Conservation (phyloP, 129 eudicot species). For the Flaveria brownii region DNA sequence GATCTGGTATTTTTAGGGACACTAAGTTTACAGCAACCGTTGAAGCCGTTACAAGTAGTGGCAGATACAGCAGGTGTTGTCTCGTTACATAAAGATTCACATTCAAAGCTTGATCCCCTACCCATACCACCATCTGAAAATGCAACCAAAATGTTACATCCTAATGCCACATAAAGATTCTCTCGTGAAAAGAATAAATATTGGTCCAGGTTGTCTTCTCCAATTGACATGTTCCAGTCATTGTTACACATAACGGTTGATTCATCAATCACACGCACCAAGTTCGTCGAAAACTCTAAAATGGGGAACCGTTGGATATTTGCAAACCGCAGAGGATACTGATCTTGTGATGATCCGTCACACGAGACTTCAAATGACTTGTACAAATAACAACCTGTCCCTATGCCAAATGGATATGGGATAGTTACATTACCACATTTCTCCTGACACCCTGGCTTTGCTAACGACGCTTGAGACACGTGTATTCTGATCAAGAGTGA, state of each 20-base stretch:
- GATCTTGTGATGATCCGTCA: not conserved
- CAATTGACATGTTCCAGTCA: not conserved
- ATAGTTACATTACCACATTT: slow-evolving; percentile 26
- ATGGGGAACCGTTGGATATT: not conserved
- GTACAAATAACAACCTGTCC: slow-evolving; percentile 12
- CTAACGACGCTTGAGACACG: slow-evolving; percentile 15
- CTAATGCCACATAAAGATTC: slow-evolving; percentile 21
- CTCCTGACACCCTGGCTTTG: slow-evolving; percentile 32
- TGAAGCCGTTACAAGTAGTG: slow-evolving; percentile 13
- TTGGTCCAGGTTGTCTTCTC: not conserved
- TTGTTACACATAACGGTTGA: not conserved
- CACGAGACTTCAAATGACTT: slow-evolving; percentile 24
- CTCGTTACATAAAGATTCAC: not conserved
- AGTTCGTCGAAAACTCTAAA: slow-evolving; percentile 17
- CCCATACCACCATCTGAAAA: not conserved
- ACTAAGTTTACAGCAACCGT: slow-evolving; percentile 29
- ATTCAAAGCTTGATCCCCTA: not conserved
- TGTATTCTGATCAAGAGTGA: not conserved
- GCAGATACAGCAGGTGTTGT: not conserved
- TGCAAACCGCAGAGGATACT: slow-evolving; percentile 4
- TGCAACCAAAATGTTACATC: slow-evolving; percentile 22
- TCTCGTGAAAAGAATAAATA: slow-evolving; percentile 18
- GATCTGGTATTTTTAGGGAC: not conserved
- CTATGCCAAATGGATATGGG: slow-evolving; percentile 31
- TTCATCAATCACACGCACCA: not conserved